Evolutionary conservation across 129 eudicot species (phyloP).

Genomic region (Flaveria sonorensis): DNA sequence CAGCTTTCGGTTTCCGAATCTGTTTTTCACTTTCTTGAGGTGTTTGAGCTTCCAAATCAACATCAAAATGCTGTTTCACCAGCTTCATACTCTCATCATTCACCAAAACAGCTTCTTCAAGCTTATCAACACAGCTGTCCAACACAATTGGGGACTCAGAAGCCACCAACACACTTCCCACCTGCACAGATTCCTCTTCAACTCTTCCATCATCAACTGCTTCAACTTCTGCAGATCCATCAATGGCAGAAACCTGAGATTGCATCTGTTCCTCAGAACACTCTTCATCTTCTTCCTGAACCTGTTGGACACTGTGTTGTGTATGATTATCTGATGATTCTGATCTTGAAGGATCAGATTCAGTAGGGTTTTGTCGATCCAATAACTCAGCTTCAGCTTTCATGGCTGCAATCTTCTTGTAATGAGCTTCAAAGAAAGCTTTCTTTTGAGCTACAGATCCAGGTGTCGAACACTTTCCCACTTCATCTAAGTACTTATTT

Average conservation of each 20-base stretch:
- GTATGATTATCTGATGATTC: constrained; percentile 25
- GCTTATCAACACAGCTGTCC: constrained; percentile 22
- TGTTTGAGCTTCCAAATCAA: constrained; percentile 28
- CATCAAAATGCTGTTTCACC: constrained; percentile 35
- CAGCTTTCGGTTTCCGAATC: constrained; percentile 33
- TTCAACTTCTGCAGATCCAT: constrained; percentile 34
- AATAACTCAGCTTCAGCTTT: constrained; percentile 65
- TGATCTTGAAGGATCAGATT: constrained; percentile 19
- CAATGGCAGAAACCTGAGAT: constrained; percentile 19
- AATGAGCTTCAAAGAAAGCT: constrained; percentile 94
- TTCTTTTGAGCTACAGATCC: constrained; percentile 98
- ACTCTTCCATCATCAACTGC: constrained; percentile 8
- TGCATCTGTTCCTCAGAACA: constrained; percentile 7
- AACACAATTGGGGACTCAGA: constrained; percentile 4
- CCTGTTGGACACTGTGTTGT: background rate
- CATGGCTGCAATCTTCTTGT: constrained; percentile 79
- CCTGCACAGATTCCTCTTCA: constrained; percentile 26
- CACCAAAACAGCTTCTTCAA: constrained; percentile 41
- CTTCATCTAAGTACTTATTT: constrained; percentile 89
- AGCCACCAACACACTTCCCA: no score
- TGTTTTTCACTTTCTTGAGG: constrained; percentile 29
- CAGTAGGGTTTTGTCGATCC: constrained; percentile 49
- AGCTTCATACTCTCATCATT: constrained; percentile 32
- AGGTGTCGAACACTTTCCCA: constrained; percentile 74
- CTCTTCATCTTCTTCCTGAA: constrained; percentile 23